Evolutionary conservation across 2,329 filamentous ascomycete species (phyloP).

Genomic region (Aspergillus sp.): DNA sequence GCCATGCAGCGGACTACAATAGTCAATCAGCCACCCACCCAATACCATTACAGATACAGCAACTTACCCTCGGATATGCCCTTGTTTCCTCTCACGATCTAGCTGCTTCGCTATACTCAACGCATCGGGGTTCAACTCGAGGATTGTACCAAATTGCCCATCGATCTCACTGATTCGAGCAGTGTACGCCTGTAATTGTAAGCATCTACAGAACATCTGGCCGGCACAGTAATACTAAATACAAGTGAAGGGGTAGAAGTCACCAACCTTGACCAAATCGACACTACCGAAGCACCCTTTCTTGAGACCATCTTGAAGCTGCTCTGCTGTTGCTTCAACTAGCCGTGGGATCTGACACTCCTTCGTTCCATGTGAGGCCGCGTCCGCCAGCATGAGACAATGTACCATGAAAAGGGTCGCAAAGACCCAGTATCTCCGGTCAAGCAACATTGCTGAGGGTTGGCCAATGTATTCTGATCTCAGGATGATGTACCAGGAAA

Average conservation of each 20-base stretch:
- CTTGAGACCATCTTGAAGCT: conserved; percentile 53
- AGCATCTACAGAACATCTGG: no score
- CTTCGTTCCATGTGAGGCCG: no score
- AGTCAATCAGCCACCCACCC: neutral
- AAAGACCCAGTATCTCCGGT: neutral
- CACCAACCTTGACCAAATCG: conserved; percentile 52
- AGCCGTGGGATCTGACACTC: conserved; percentile 40
- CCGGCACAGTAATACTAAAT: no score
- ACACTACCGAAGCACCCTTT: conserved; percentile 56
- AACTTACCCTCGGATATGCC: conserved; percentile 48
- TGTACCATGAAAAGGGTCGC: neutral
- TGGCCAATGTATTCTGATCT: no score
- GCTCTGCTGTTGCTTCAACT: conserved; percentile 54
- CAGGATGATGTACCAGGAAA: no score
- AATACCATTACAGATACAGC: neutral
- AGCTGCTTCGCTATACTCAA: conserved; percentile 50
- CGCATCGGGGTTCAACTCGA: conserved; percentile 60
- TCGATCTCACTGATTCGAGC: conserved; percentile 57
- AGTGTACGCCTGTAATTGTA: conserved; percentile 48
- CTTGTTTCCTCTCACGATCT: conserved; percentile 52
- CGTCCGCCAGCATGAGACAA: neutral
- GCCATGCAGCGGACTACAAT: conserved; percentile 58
- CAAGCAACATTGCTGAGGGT: neutral
- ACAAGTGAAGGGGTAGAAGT: no score
- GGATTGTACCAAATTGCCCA: conserved; percentile 53